Base-by-base conservation (phyloP, 495 filamentous ascomycete genomes). In the Recurvomyces mirabilis region DNA sequence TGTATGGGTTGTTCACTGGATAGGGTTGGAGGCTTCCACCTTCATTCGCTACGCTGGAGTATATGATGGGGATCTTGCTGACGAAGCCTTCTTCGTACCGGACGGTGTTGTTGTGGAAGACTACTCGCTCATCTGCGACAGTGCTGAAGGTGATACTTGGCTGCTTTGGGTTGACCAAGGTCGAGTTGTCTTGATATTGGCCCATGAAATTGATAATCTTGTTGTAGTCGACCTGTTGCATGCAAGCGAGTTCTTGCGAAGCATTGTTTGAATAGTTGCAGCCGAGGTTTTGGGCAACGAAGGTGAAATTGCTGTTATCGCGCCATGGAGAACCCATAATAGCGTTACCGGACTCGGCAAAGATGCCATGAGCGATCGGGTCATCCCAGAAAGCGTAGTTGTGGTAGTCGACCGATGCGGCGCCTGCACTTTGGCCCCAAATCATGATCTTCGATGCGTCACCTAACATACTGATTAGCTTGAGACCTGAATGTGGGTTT, bases 191-290 rank as follows among this genome's bases (percentile, higher is more conserved):
- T 20, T 40, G 26, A 43, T 55, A 53, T 6, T n/a, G 24, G 21
- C 41, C 38, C 13, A 73, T 46, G 23, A 62, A 66, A 17, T 57
- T 39, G 46, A 65, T 60, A 35, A 73, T 64, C 32, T 52, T 53
- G 0, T 52, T 50, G 44, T 47, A 54, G 14, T 61, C 55, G n/a
- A 71, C 41, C 9, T 58, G 54, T 15, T 62, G 65, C 68, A 74
- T 68, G 43, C 69, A 74, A 1, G 52, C 54, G n/a, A 74, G 33
- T 42, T 72, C 67, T 3, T 58, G 54, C 5, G 53, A 35, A 1
- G 64, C 58, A 9, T 59, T 53, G 22, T 36, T 37, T 10, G 56
- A 55, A 51, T 60, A 62, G 2, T 60, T 61, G 43, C 71, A 75
- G 37, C 68, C 69, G 22, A 70, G 47, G 2, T 60, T 51, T 28